Conservation (phyloP, 2,329 filamentous ascomycete species). For the Penicillium palitans region DNA sequence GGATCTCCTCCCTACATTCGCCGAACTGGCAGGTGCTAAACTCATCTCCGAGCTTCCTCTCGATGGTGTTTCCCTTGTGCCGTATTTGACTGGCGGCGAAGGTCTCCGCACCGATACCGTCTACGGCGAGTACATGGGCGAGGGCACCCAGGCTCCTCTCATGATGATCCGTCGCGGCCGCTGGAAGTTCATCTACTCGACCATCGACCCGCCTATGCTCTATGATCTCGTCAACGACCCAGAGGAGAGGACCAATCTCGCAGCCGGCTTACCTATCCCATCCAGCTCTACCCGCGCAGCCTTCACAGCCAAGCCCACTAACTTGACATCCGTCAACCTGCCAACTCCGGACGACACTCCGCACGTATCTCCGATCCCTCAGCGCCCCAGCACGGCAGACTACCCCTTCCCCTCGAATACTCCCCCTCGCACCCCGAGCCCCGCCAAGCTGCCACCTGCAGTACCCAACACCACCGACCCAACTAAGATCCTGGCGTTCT, state of each 20-base stretch:
- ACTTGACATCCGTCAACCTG: conserved; percentile 22
- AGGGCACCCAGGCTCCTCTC: conserved; percentile 82
- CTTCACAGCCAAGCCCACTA: conserved; percentile 43
- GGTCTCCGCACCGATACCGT: conserved; percentile 70
- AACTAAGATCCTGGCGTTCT: conserved; percentile 58
- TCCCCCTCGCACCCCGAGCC: conserved; percentile 43
- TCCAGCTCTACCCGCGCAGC: conserved; percentile 30
- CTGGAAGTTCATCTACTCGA: conserved; percentile 90
- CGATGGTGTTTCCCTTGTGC: conserved; percentile 78
- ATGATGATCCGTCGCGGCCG: conserved; percentile 90
- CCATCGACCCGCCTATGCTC: conserved; percentile 79
- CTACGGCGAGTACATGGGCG: conserved; percentile 93
- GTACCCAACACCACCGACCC: conserved; percentile 38
- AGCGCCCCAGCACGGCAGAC: conserved; percentile 18
- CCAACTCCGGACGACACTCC: conserved; percentile 38
- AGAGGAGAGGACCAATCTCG: conserved; percentile 71
- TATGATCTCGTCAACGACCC: conserved; percentile 78
- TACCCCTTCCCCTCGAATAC: conserved; percentile 38
- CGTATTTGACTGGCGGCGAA: conserved; percentile 66
- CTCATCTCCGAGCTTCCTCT: conserved; percentile 72
- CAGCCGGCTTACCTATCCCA: conserved; percentile 35
- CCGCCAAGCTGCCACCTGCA: conserved; percentile 34
- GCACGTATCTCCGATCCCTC: conserved; percentile 29
- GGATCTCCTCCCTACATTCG: conserved; percentile 85
- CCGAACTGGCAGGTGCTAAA: conserved; percentile 74